phyloP scores from a whole-genome alignment of 257 asterid genomes.

The Oldenlandia corymbosa region DNA sequence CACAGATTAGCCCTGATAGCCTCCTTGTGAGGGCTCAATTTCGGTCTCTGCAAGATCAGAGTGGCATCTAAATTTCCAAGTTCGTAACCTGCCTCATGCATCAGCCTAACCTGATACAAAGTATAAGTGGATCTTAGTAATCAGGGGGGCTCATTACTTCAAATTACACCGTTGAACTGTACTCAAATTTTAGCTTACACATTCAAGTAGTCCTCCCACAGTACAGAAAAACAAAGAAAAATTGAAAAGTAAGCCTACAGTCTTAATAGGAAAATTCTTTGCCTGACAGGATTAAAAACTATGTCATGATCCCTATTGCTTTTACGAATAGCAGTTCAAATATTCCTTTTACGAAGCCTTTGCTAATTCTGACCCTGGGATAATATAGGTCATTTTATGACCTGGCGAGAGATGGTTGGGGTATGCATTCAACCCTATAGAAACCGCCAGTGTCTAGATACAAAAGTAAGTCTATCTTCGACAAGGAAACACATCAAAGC shows the following conservation, averaged over 20 bases:
- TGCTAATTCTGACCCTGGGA: too few species aligned
- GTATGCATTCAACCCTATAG: not conserved
- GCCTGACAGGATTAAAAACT: too few species aligned
- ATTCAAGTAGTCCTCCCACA: not conserved
- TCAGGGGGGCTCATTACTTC: not conserved
- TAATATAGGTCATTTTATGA: too few species aligned
- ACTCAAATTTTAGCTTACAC: not conserved
- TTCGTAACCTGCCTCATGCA: constrained; percentile 91
- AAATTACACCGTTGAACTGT: not conserved
- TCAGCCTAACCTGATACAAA: constrained; percentile 69
- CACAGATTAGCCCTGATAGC: constrained; percentile 67
- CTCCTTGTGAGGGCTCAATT: constrained; percentile 92
- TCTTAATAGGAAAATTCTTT: too few species aligned
- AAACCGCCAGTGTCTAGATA: not conserved
- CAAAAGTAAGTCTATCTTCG: not conserved
- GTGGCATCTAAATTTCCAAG: constrained; percentile 88
- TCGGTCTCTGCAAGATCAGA: constrained; percentile 88
- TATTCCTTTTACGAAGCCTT: not conserved
- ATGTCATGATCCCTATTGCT: too few species aligned
- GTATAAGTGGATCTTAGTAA: constrained; percentile 14
- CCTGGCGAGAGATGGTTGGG: too few species aligned
- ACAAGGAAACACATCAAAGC: not conserved
- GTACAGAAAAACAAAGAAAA: not conserved
- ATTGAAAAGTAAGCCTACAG: too few species aligned
- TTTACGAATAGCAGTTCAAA: too few species aligned